Evolutionary conservation across 2,329 filamentous ascomycete genomes (phyloP).

Genomic region (Alternaria hordeiaustralica): DNA sequence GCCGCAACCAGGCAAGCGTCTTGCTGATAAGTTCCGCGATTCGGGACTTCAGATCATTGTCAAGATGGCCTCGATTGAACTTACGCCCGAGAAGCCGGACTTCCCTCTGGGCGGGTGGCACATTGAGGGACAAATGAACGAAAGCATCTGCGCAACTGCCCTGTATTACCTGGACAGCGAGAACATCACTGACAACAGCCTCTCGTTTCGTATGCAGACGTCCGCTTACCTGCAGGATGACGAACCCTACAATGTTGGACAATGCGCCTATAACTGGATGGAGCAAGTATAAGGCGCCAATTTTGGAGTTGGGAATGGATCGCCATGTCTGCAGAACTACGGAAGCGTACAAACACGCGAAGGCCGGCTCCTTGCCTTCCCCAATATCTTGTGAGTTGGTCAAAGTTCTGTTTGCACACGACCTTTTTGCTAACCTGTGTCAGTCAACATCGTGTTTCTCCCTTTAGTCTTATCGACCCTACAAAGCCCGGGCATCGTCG

Average conservation of each 20-base stretch:
- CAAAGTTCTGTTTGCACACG: background rate
- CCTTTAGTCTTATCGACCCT: slow-evolving; percentile 59
- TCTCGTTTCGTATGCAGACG: slow-evolving; percentile 32
- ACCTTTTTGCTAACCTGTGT: background rate
- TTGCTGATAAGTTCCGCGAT: slow-evolving; percentile 18
- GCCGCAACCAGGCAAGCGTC: slow-evolving; percentile 10
- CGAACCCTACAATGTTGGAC: too few relatives aligned
- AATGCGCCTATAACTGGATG: slow-evolving; percentile 12
- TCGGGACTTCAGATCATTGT: slow-evolving; percentile 65
- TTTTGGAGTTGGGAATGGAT: background rate
- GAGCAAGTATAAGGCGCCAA: slow-evolving; percentile 22
- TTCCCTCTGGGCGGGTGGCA: slow-evolving; percentile 65
- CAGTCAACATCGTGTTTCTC: slow-evolving; percentile 29
- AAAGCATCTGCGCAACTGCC: slow-evolving; percentile 68
- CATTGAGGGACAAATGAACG: slow-evolving; percentile 60
- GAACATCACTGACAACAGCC: slow-evolving; percentile 59
- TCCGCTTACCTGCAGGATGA: slow-evolving; percentile 7
- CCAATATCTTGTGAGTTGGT: slow-evolving; percentile 50
- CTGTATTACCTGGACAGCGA: slow-evolving; percentile 67
- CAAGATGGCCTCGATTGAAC: slow-evolving; percentile 66
- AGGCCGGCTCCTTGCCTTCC: slow-evolving; percentile 63
- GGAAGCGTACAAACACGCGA: slow-evolving; percentile 53
- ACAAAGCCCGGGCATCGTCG: slow-evolving; percentile 62
- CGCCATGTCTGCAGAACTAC: slow-evolving; percentile 49
- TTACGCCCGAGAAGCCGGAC: slow-evolving; percentile 63